Evolutionary conservation across 1,284 basidiomycete species (phyloP).

Genomic region (Cutaneotrichosporon mucoides): DNA sequence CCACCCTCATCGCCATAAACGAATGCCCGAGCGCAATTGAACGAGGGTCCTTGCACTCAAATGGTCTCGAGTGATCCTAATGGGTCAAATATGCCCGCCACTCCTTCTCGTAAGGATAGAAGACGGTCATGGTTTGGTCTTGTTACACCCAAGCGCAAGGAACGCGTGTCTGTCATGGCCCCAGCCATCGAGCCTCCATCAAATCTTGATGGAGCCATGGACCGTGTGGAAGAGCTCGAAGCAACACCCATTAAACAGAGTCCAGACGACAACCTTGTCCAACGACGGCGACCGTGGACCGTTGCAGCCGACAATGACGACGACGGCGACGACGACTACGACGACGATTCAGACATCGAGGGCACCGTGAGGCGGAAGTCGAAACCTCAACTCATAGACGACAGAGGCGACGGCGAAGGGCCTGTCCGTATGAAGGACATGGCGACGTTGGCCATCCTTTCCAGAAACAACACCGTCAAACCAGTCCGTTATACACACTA

Average conservation of each 20-base stretch:
- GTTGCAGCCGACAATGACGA: background rate
- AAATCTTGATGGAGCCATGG: background rate
- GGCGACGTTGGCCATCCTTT: constrained; percentile 19
- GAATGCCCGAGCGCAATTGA: constrained; percentile 1
- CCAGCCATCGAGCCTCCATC: background rate
- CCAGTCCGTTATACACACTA: constrained; percentile 10
- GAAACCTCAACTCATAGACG: constrained; percentile 3
- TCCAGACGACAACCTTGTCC: background rate
- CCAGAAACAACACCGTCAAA: constrained; percentile 14
- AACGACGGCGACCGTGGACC: background rate
- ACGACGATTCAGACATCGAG: constrained; percentile 24
- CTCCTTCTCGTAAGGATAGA: constrained; percentile 21
- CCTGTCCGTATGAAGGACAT: constrained; percentile 35
- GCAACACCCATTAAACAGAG: constrained; percentile 8
- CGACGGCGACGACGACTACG: background rate
- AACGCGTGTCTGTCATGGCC: constrained; percentile 1
- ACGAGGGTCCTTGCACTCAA: background rate
- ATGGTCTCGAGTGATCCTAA: background rate
- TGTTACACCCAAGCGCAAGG: constrained; percentile 20
- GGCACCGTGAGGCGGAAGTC: constrained; percentile 23
- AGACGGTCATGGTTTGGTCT: constrained; percentile 42
- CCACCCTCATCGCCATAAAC: background rate
- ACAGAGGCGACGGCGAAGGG: constrained; percentile 13
- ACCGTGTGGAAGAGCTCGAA: constrained; percentile 13
- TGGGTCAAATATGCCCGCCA: constrained; percentile 16